Conservation (phyloP, 495 filamentous ascomycete genomes). For the Aspergillus sparsus region DNA sequence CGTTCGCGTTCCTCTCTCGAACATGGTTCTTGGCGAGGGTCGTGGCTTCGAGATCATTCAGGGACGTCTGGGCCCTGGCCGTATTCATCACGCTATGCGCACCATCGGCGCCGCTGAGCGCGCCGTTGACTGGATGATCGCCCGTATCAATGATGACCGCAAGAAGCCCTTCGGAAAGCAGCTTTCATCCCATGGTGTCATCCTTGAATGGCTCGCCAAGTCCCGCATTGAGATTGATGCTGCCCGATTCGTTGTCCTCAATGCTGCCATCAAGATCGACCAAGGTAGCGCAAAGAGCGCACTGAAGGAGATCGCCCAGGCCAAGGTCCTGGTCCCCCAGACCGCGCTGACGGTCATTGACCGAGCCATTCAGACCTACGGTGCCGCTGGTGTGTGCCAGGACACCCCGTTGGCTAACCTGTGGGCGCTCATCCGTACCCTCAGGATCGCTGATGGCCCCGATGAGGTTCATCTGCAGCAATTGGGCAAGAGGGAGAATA, state of each 20-base stretch:
- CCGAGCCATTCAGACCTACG: constrained; percentile 82
- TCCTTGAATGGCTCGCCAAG: constrained; percentile 90
- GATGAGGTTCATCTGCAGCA: constrained; percentile 95
- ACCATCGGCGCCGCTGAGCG: constrained; percentile 82
- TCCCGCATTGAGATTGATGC: constrained; percentile 90
- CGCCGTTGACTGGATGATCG: constrained; percentile 86
- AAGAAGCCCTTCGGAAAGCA: constrained; percentile 84
- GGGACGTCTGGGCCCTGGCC: constrained; percentile 84
- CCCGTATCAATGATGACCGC: constrained; percentile 82
- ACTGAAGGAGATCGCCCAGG: constrained; percentile 81
- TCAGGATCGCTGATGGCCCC: constrained; percentile 85
- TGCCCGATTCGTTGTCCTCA: constrained; percentile 80
- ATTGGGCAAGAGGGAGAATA: constrained; percentile 83
- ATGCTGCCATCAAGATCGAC: constrained; percentile 89
- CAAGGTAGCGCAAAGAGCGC: constrained; percentile 75
- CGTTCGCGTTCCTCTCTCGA: constrained; percentile 74
- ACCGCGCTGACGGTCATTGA: constrained; percentile 80
- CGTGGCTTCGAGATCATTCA: constrained; percentile 98
- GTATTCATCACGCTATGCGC: constrained; percentile 94
- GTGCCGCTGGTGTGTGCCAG: constrained; percentile 83
- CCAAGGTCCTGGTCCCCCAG: constrained; percentile 80
- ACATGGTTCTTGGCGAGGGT: constrained; percentile 84
- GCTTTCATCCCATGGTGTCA: constrained; percentile 81
- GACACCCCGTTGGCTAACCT: constrained; percentile 86
- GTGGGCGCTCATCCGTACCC: constrained; percentile 81